Conservation (phyloP, 2,329 filamentous ascomycete genomes). For the Sclerotinia minor region DNA sequence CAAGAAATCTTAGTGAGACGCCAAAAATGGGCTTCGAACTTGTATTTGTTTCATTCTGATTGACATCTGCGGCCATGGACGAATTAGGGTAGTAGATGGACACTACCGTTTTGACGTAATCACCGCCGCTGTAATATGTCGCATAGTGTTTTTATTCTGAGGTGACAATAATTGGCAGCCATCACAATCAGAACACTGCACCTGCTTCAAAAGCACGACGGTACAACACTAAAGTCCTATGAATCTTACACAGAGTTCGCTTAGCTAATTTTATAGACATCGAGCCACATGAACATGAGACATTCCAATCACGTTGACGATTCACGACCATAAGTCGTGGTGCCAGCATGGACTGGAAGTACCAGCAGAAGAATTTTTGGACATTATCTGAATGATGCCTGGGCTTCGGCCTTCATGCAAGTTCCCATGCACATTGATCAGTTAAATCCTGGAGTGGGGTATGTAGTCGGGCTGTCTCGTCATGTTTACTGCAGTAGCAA, state of each 20-base stretch:
- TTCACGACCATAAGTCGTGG: conserved; percentile 11
- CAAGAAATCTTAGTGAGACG: conserved; percentile 12
- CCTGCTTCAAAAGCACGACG: not conserved
- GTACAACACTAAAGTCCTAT: conserved; percentile 6
- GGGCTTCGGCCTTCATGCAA: conserved; percentile 2
- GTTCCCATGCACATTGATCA: not conserved
- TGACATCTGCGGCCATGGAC: conserved; percentile 23
- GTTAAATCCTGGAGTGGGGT: not conserved
- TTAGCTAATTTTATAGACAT: conserved; percentile 10
- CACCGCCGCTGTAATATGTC: not conserved
- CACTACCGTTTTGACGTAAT: conserved; percentile 18
- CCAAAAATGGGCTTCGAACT: conserved; percentile 8
- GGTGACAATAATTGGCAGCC: conserved; percentile 7
- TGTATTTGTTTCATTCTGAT: conserved; percentile 23
- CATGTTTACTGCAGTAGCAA: conserved; percentile 6
- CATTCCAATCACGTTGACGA: conserved; percentile 8
- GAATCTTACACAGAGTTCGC: not conserved
- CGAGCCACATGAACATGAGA: conserved; percentile 2
- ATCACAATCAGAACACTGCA: conserved; percentile 3
- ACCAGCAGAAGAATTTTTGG: not conserved
- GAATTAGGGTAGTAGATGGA: conserved; percentile 7
- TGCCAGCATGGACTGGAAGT: conserved; percentile 11
- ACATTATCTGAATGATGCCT: not conserved
- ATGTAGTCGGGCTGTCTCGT: not conserved
- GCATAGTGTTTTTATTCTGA: conserved; percentile 9